Percentiles rank a stretch among this genome's conserved stretches.
Conservation (phyloP, 2,329 filamentous ascomycete species). For the Hortaea werneckii region DNA sequence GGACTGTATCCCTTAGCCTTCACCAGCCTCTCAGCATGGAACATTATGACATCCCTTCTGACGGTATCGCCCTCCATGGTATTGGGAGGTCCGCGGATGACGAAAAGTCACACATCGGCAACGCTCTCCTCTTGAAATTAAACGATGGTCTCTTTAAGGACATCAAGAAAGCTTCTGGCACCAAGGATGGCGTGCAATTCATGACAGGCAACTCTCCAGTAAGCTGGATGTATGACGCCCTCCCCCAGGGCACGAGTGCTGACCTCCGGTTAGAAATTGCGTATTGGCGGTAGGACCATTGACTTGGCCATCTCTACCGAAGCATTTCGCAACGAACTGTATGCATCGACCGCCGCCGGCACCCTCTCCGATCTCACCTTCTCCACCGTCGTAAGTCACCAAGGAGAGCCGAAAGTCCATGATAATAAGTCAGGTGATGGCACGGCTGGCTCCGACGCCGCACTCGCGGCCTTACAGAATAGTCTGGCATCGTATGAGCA, state of each 20-base stretch:
- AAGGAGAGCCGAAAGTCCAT: constrained; percentile 29
- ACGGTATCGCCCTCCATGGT: constrained; percentile 21
- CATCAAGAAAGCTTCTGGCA: constrained; percentile 20
- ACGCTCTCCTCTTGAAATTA: constrained; percentile 23
- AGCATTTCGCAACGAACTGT: constrained; percentile 48
- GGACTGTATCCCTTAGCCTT: constrained; percentile 3
- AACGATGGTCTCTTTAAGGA: constrained; percentile 22
- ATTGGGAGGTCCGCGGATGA: constrained; percentile 7
- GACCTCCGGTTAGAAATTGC: constrained; percentile 36
- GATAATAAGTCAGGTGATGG: constrained; percentile 46
- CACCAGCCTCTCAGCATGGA: constrained; percentile 10
- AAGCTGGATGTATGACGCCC: constrained; percentile 8
- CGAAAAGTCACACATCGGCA: constrained; percentile 10
- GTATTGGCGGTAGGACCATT: constrained; percentile 47
- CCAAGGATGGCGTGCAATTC: constrained; percentile 21
- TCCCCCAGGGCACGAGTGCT: background rate
- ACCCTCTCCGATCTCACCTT: constrained; percentile 43
- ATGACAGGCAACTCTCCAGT: constrained; percentile 25
- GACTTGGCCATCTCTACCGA: constrained; percentile 45
- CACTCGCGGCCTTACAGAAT: constrained; percentile 48
- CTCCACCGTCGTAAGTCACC: constrained; percentile 47
- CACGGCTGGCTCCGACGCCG: constrained; percentile 48
- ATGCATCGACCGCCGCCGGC: constrained; percentile 30
- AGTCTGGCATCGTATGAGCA: constrained; percentile 50
- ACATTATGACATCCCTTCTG: constrained; percentile 8